Evolutionary conservation across 2,329 filamentous ascomycete genomes (phyloP).

Genomic region (Bipolaris sorokiniana): DNA sequence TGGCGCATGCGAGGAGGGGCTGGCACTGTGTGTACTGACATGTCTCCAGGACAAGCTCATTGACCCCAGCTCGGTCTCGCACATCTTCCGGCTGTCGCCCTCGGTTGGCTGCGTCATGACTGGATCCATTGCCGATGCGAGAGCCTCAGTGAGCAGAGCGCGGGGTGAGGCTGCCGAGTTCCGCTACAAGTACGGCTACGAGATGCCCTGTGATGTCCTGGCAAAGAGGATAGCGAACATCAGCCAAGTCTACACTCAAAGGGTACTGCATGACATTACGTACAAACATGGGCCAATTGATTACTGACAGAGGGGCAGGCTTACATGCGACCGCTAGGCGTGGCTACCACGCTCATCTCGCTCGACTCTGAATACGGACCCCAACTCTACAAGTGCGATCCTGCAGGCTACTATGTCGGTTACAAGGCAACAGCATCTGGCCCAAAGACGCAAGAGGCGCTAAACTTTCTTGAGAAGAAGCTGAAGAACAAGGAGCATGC

Average conservation of each 20-base stretch:
- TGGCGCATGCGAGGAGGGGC: slow-evolving; percentile 13
- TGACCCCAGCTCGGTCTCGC: slow-evolving; percentile 93
- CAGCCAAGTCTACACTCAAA: slow-evolving; percentile 98
- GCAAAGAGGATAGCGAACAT: slow-evolving; percentile 98
- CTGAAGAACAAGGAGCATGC: slow-evolving; percentile 98
- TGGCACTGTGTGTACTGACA: slow-evolving; percentile 16
- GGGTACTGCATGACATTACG: slow-evolving; percentile 62
- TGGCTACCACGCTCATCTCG: slow-evolving; percentile 93
- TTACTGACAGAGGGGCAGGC: slow-evolving; percentile 63
- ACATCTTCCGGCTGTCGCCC: slow-evolving; percentile 96
- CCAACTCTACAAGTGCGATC: slow-evolving; percentile 97
- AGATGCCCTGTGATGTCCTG: slow-evolving; percentile 98
- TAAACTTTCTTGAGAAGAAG: slow-evolving; percentile 99
- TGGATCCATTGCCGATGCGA: slow-evolving; percentile 95
- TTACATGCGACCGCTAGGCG: slow-evolving; percentile 97
- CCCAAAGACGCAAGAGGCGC: slow-evolving; percentile 97
- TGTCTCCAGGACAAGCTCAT: slow-evolving; percentile 89
- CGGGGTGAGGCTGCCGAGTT: slow-evolving; percentile 97
- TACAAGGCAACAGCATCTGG: slow-evolving; percentile 98
- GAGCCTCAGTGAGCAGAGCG: slow-evolving; percentile 89
- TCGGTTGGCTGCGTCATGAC: slow-evolving; percentile 99
- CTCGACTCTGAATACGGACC: slow-evolving; percentile 91
- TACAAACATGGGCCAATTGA: not conserved
- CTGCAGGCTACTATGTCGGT: slow-evolving; percentile 95
- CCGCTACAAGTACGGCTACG: slow-evolving; percentile 97